A percentile compares a stretch with the other conserved stretches of the same genome.
These are phyloP conservation scores for Penicillium bovifimosum DNA, from an alignment of 495 filamentous ascomycete species.

Conservation along the genomic window DNA sequence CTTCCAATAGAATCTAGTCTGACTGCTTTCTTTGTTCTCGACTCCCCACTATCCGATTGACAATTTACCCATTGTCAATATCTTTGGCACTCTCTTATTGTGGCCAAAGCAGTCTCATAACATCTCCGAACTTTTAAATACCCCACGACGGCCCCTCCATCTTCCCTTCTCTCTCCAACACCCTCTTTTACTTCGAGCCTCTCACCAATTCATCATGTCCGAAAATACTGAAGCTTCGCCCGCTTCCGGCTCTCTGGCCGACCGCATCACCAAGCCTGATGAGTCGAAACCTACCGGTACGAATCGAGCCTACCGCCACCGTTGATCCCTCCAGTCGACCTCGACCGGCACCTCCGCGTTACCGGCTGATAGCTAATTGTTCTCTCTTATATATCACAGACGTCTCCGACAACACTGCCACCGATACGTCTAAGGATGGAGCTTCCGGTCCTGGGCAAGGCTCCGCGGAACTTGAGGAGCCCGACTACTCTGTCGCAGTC, in stretches of 20 bases:
- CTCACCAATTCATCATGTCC: conserved; percentile 23
- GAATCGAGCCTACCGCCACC: conserved; percentile 10
- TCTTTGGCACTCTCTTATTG: not conserved
- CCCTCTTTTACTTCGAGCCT: not conserved
- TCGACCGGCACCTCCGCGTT: not conserved
- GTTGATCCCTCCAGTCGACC: conserved; percentile 5
- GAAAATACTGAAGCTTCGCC: conserved; percentile 25
- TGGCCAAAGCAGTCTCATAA: not conserved
- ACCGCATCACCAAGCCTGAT: conserved; percentile 53
- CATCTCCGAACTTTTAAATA: not conserved
- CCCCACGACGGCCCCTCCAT: not conserved
- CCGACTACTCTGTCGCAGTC: conserved; percentile 77
- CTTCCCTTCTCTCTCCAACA: not conserved
- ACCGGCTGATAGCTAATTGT: conserved; percentile 8
- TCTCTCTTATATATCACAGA: conserved; percentile 14
- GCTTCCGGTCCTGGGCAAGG: conserved; percentile 37
- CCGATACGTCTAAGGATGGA: conserved; percentile 35
- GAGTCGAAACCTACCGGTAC: conserved; percentile 28
- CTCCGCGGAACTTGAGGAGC: conserved; percentile 57
- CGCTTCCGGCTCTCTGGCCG: conserved; percentile 48
- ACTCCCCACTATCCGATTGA: too few relatives aligned
- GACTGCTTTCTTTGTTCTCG: not conserved
- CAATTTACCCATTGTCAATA: too few relatives aligned
- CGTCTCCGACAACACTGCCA: not conserved
- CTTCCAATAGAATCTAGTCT: not conserved